phyloP scores from a whole-genome alignment of 78 protist species.

The Dictyostelium capitatum region DNA sequence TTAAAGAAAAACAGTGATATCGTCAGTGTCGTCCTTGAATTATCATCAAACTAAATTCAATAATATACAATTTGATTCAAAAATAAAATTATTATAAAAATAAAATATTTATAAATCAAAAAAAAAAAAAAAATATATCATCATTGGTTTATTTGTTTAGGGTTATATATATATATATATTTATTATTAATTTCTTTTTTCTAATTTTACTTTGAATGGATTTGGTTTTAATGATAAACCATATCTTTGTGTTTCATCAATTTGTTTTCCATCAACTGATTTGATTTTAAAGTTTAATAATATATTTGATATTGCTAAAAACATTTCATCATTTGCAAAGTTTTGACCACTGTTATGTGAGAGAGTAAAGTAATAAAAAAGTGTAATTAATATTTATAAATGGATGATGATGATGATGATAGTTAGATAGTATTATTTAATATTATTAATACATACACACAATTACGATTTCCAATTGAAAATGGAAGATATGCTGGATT shows the following conservation, averaged over 20 bases:
- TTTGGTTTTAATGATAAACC: slow-evolving; percentile 52
- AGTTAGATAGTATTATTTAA: too few species aligned
- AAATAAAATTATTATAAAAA: background rate
- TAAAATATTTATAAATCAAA: background rate
- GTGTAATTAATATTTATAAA: too few species aligned
- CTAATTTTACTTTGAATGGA: background rate
- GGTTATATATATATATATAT: too few species aligned
- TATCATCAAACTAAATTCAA: slow-evolving; percentile 49
- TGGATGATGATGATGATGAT: too few species aligned
- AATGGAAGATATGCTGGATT: slow-evolving; percentile 34
- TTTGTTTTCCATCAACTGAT: background rate
- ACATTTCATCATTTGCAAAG: slow-evolving; percentile 25
- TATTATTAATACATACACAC: slow-evolving; percentile 12
- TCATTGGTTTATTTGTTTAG: too few species aligned
- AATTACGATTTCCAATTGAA: background rate
- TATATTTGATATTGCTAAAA: slow-evolving; percentile 12
- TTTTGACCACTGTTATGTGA: background rate
- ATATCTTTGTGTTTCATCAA: slow-evolving; percentile 4
- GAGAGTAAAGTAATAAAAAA: background rate
- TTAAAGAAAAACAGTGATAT: slow-evolving; percentile 93
- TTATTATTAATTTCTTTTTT: background rate
- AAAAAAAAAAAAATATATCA: background rate
- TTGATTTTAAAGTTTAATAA: background rate
- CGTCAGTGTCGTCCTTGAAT: slow-evolving; percentile 96
- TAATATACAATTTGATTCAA: background rate